phyloP scores from a whole-genome alignment of 2,329 filamentous ascomycete genomes.

The Coniella lustricola region DNA sequence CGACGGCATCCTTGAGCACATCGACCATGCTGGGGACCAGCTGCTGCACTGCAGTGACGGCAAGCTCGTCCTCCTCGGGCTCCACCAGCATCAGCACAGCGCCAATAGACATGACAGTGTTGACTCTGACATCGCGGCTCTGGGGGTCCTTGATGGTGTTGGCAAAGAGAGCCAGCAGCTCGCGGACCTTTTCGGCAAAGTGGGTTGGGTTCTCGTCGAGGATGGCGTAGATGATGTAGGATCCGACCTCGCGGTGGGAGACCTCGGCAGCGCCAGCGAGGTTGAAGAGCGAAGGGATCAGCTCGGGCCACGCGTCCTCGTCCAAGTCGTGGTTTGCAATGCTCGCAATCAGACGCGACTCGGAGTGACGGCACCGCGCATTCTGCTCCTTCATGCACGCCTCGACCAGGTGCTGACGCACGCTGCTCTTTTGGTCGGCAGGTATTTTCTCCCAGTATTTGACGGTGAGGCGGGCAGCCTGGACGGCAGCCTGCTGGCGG shows the following conservation, averaged over 20 bases:
- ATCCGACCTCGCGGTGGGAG: constrained; percentile 78
- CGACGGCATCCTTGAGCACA: constrained; percentile 78
- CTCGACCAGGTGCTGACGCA: constrained; percentile 77
- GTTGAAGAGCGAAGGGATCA: constrained; percentile 71
- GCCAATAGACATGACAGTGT: constrained; percentile 86
- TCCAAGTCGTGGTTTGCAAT: constrained; percentile 82
- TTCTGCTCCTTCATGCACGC: constrained; percentile 74
- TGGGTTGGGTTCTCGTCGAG: constrained; percentile 80
- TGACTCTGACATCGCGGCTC: constrained; percentile 87
- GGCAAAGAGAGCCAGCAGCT: constrained; percentile 76
- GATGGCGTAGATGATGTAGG: constrained; percentile 88
- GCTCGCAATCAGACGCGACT: constrained; percentile 79
- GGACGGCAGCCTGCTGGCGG: constrained; percentile 85
- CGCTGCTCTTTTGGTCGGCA: constrained; percentile 68
- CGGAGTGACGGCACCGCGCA: constrained; percentile 72
- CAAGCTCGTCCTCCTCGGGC: constrained; percentile 72
- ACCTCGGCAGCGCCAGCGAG: constrained; percentile 63
- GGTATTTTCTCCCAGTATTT: constrained; percentile 80
- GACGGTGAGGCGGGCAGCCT: constrained; percentile 72
- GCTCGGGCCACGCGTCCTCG: constrained; percentile 69
- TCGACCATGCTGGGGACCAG: constrained; percentile 83
- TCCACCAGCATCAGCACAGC: constrained; percentile 83
- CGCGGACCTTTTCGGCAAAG: constrained; percentile 72
- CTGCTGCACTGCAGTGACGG: constrained; percentile 67
- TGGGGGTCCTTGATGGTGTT: constrained; percentile 85